Conservation (phyloP, 768 basidiomycete species). For the Kwoniella heveanensis region DNA sequence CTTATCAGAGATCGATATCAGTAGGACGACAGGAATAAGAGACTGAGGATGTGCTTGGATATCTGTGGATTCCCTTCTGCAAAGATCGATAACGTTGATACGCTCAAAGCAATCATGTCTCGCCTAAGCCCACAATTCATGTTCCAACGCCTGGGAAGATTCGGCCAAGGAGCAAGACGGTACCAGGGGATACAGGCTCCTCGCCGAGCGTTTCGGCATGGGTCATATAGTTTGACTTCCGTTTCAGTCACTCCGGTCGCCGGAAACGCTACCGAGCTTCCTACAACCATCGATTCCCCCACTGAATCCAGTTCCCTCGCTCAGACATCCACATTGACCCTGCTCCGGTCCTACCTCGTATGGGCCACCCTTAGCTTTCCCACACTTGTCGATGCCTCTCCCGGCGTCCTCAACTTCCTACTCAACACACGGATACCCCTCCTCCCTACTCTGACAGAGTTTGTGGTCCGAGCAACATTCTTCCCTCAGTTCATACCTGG, state of each 20-base stretch:
- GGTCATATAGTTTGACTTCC: too few species aligned
- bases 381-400: conserved; percentile 71
- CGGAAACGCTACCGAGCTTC: background rate
- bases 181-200: too few species aligned
- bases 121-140: too few species aligned
- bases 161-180: too few species aligned
- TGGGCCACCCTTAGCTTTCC: conserved; percentile 77
- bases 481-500: conserved; percentile 88
- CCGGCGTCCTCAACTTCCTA: conserved; percentile 63
- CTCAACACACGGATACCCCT: conserved; percentile 61
- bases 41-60: too few species aligned
- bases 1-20: too few species aligned
- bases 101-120: too few species aligned
- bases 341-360: conserved; percentile 73
- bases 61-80: too few species aligned
- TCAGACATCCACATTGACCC: conserved; percentile 34
- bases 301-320: background rate
- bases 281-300: background rate
- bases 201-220: too few species aligned
- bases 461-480: conserved; percentile 73
- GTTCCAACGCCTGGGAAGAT: too few species aligned
- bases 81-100: too few species aligned
- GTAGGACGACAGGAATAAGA: too few species aligned
- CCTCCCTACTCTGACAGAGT: conserved; percentile 66
- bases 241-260: background rate